Base-by-base conservation (phyloP, 1,284 basidiomycete genomes). In the Fomitopsis schrenkii region DNA sequence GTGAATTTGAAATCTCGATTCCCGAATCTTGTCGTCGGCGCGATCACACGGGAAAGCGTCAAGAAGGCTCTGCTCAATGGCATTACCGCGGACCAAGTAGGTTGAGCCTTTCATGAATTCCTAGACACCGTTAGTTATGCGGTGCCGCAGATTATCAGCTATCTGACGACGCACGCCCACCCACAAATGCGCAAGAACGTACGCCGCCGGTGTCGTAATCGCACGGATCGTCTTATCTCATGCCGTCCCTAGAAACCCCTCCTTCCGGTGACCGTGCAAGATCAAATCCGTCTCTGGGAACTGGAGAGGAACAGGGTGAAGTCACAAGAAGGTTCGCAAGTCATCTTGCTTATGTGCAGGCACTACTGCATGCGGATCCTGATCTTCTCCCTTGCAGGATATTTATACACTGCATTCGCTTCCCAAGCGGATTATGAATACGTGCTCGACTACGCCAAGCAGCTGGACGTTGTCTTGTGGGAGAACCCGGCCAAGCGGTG, bases 211-310 rank as follows among this genome's bases (percentile, higher is more conserved):
- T 30, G n/a, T 48, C 30, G 4, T 48, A 10, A 46, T 26, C 28
- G 15, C 35, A 12, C 33, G 35, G 56, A 35, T n/a, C 41, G 17
- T 30, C 12, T 58, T 22, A 57, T 38, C 48, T 33, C 28, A 50
- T 22, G 48, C 19, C 19, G 26, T 58, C 35, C 36, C 6, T 55
- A 95, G 90, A 93, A 93, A 71, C 94, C 95, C 5, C 80, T 97
- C 5, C 80, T 98, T 15, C 95, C 95, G 33, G 93, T 97, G 42
- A 98, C 97, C 0, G 96, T 98, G 0, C 95, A 98, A 68, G 97
- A 99, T 77, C 97, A 99, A 77, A 93, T 99, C 66, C 88, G 97
- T 58, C 80, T 99, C 17, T 99, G 97, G 97, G 97, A 99, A 76
- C 81, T 96, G 58, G 97, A 99, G 78, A 90, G 93, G 75, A 96